Evolutionary conservation across 1,139 yeast genomes (phyloP).

Genomic region (Suhomyces panamericanus): DNA sequence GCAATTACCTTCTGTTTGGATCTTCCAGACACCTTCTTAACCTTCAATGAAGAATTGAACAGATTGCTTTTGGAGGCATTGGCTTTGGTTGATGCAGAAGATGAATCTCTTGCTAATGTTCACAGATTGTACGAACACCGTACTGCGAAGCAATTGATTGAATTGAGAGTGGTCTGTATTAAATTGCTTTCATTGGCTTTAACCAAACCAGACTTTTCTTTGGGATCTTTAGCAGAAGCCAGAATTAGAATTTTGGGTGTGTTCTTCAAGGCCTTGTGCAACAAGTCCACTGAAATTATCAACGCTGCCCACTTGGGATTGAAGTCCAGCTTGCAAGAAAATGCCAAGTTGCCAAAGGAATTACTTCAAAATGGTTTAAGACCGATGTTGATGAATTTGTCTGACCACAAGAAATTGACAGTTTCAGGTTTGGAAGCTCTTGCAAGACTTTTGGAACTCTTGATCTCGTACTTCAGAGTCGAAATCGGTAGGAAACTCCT

Average conservation of each 20-base stretch:
- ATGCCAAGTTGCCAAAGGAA: slow-evolving; percentile 89
- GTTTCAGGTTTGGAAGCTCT: slow-evolving; percentile 90
- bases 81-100: slow-evolving; percentile 96
- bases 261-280: slow-evolving; percentile 89
- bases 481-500: slow-evolving; percentile 92
- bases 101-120: slow-evolving; percentile 86
- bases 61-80: slow-evolving; percentile 85
- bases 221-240: slow-evolving; percentile 78
- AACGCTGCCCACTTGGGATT: slow-evolving; percentile 92
- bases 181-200: slow-evolving; percentile 79
- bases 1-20: slow-evolving; percentile 90
- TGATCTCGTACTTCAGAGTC: slow-evolving; percentile 91
- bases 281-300: slow-evolving; percentile 81
- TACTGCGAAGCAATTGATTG: slow-evolving; percentile 83
- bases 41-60: slow-evolving; percentile 84
- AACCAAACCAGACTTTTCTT: slow-evolving; percentile 74
- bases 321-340: slow-evolving; percentile 78
- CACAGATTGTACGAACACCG: slow-evolving; percentile 83
- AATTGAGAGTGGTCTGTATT: slow-evolving; percentile 86
- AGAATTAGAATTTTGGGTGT: slow-evolving; percentile 87
- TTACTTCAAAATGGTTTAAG: slow-evolving; percentile 88
- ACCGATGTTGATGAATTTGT: slow-evolving; percentile 91
- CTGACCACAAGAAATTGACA: slow-evolving; percentile 88
- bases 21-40: slow-evolving; percentile 76
- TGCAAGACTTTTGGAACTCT: slow-evolving; percentile 78